Percentiles rank a stretch among this genome's conserved stretches.
phyloP scores from a whole-genome alignment of 352 stramenopile genomes.

The Phytopythium ostracodes region DNA sequence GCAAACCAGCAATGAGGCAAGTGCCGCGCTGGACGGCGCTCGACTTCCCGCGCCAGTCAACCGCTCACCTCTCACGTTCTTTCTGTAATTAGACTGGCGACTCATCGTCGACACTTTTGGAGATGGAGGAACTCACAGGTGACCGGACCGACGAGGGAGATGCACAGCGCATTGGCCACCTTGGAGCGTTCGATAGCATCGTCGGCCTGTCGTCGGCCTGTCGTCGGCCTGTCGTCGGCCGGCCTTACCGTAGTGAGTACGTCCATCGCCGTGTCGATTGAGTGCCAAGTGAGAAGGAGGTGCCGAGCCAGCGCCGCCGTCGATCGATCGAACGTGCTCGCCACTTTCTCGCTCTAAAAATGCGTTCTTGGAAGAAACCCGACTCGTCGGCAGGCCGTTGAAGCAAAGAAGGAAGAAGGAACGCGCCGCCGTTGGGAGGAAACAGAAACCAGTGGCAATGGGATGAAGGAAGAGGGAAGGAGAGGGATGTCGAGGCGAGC shows the following conservation, averaged over 20 bases:
- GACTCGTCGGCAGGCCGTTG: background rate
- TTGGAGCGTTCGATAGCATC: background rate
- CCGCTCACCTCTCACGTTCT: background rate
- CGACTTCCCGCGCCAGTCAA: background rate
- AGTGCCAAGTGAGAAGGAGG: no score
- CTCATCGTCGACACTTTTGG: background rate
- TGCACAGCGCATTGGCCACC: background rate
- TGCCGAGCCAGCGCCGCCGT: background rate
- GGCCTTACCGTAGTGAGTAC: no score
- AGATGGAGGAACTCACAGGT: background rate
- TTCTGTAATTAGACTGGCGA: background rate
- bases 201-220: no score
- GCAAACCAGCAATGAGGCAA: background rate
- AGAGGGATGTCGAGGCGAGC: no score
- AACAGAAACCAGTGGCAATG: no score
- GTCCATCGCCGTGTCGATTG: no score
- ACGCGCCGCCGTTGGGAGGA: background rate
- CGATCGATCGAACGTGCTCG: background rate
- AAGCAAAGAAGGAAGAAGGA: background rate
- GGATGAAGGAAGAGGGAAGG: background rate
- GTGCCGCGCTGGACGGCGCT: background rate
- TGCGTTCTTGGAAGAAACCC: background rate
- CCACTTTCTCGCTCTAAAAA: slow-evolving; percentile 5
- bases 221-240: background rate
- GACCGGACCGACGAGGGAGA: background rate